Conservation (phyloP, 2,329 filamentous ascomycete genomes). For the Metarhizium brunneum region DNA sequence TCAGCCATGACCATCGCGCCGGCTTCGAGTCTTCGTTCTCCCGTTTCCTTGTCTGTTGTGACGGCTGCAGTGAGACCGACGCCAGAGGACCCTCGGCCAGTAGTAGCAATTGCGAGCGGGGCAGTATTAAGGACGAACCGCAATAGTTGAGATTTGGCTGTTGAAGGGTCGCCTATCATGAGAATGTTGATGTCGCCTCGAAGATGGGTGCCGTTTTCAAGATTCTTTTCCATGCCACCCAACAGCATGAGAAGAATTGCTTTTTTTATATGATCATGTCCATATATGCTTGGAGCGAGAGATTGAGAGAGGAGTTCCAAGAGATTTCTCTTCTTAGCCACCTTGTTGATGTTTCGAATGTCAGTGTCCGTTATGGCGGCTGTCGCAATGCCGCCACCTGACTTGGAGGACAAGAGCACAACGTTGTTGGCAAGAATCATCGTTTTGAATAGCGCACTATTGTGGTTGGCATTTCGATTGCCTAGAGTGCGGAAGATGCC, state of each 20-base stretch:
- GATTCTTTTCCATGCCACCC: slow-evolving; percentile 94
- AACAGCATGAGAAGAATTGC: slow-evolving; percentile 92
- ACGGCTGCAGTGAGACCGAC: slow-evolving; percentile 97
- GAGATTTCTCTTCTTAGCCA: slow-evolving; percentile 87
- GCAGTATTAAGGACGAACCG: slow-evolving; percentile 97
- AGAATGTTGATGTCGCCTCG: slow-evolving; percentile 98
- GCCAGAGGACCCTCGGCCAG: slow-evolving; percentile 90
- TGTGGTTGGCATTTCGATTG: slow-evolving; percentile 84
- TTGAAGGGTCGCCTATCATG: slow-evolving; percentile 98
- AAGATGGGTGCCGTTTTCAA: slow-evolving; percentile 95
- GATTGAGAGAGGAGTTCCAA: slow-evolving; percentile 92
- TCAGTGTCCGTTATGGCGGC: slow-evolving; percentile 92
- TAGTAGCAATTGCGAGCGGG: slow-evolving; percentile 91
- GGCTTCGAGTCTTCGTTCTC: slow-evolving; percentile 86
- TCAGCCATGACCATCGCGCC: slow-evolving; percentile 98
- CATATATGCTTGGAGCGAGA: slow-evolving; percentile 90
- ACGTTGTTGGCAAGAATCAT: slow-evolving; percentile 91
- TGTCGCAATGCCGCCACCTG: slow-evolving; percentile 85
- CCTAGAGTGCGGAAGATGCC: slow-evolving; percentile 90
- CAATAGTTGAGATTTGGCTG: slow-evolving; percentile 94
- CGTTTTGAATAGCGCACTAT: slow-evolving; percentile 91
- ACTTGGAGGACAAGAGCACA: slow-evolving; percentile 90
- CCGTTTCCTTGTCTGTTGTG: slow-evolving; percentile 94
- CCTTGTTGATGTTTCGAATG: slow-evolving; percentile 97
- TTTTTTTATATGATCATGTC: slow-evolving; percentile 96